These are phyloP conservation scores for Tetrahymena malaccensis DNA, from an alignment of 73 alveolate species.

Conservation along the genomic window DNA sequence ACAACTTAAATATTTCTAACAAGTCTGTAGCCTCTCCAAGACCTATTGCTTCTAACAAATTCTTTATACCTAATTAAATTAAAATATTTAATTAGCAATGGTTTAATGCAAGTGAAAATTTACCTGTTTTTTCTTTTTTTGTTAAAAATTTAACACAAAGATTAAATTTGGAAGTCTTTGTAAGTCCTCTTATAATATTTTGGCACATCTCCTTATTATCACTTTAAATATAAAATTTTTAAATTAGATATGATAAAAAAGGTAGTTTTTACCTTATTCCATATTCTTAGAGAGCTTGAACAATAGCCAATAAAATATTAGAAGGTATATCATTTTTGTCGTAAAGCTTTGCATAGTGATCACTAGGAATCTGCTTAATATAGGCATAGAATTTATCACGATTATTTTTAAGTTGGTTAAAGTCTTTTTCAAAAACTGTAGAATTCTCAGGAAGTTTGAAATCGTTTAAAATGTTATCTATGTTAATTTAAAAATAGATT, in stretches of 20 bases:
- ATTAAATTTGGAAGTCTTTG: constrained; percentile 21
- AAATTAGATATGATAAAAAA: no score
- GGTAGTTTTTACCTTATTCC: not conserved
- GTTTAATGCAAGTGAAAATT: not conserved
- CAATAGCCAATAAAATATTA: constrained; percentile 1
- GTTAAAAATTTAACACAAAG: constrained; percentile 13
- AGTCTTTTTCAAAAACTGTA: constrained; percentile 27
- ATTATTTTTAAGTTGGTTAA: constrained; percentile 14
- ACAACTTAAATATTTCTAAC: not conserved
- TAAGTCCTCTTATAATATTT: not conserved
- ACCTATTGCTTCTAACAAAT: not conserved
- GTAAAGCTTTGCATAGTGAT: constrained; percentile 7
- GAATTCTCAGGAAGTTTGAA: constrained; percentile 26
- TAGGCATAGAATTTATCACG: not conserved
- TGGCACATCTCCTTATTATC: not conserved
- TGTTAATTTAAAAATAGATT: not conserved
- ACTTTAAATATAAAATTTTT: not conserved
- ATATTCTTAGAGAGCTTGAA: constrained; percentile 3
- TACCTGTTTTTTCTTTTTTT: constrained; percentile 25
- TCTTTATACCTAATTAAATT: not conserved
- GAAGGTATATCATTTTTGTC: constrained; percentile 23
- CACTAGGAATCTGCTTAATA: not conserved
- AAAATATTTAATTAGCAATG: not conserved
- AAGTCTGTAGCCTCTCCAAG: not conserved
- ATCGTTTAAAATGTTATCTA: not conserved